Base-by-base conservation (phyloP, 208 protist species). In the Trypanosoma rangeli region DNA sequence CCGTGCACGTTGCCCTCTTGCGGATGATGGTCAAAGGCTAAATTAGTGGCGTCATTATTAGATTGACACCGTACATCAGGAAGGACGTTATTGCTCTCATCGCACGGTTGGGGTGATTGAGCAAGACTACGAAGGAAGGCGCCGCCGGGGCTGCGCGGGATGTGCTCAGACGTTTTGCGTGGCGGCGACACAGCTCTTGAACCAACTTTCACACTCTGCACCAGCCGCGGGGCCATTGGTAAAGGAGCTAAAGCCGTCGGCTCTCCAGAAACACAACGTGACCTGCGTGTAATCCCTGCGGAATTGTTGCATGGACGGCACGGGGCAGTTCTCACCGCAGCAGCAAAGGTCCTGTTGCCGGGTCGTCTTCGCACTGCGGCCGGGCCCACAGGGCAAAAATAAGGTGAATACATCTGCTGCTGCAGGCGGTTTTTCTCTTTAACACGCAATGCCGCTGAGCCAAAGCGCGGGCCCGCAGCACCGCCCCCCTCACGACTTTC, bases 391-490 rank as follows among this genome's bases (percentile, higher is more conserved):
- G 39, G 35, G 20, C 24, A 39, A 37, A 62, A 69, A 29, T 69
- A 69, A 1, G 64, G 64, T 24, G 64, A 69, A 31, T 39, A 60
- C 44, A 33, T 46, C 24, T 31, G 53, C 52, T 54, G 35, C 20
- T 5, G 9, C 0, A 48, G 15, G 16, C 63, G 48, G 5, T 49
- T n/a, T 24, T 29, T 33, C 29, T 39, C 44, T 1, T 49, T 10
- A 16, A 13, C 10, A 9, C 52, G 64, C 16, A 9, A 24, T 39
- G 54, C 18, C 9, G 26, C 0, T 12, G 16, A 0, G 8, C 22
- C 22, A 39, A 16, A 5, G 5, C 22, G n/a, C 12, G 20, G 8
- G 10, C 37, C 24, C 12, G 7, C 39, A 39, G 13, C 53, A n/a
- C 24, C 3, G 8, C 16, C 37, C 4, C 1, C 22, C 20, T 52